phyloP scores from a whole-genome alignment of 371 early-diverging fungal genomes.

The Homolaphlyctis polyrhiza region DNA sequence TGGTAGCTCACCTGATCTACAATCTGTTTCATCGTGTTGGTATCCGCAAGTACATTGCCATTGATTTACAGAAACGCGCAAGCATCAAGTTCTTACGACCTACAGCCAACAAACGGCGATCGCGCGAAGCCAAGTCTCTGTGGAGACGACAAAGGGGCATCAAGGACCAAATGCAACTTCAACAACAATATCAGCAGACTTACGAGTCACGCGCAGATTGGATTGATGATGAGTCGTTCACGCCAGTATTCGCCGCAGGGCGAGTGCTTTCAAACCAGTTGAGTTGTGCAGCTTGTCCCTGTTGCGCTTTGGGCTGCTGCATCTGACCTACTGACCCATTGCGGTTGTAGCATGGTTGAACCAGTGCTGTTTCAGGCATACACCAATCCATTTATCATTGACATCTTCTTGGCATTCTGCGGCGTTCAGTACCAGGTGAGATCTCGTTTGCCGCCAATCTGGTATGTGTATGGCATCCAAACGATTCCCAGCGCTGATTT shows the following conservation, averaged over 20 bases:
- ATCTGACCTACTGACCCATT: no score
- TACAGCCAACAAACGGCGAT: slow-evolving; percentile 7
- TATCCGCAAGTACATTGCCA: slow-evolving; percentile 20
- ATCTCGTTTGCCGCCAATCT: no score
- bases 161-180: no score
- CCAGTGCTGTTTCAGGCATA: slow-evolving; percentile 18
- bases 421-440: slow-evolving; percentile 26
- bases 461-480: no score
- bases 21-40: slow-evolving; percentile 17
- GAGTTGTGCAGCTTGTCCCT: slow-evolving; percentile 18
- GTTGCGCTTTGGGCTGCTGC: slow-evolving; percentile 36
- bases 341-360: slow-evolving; percentile 32
- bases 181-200: no score
- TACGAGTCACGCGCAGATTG: not conserved
- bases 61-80: slow-evolving; percentile 25
- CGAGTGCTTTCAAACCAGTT: slow-evolving; percentile 27
- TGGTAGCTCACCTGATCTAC: slow-evolving; percentile 36
- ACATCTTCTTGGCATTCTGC: slow-evolving; percentile 26
- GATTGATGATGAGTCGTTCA: not conserved
- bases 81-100: slow-evolving; percentile 37
- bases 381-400: slow-evolving; percentile 19
- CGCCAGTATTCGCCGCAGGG: slow-evolving; percentile 37
- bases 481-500: no score
- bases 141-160: not conserved
- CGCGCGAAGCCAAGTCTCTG: slow-evolving; percentile 1